Evolutionary conservation across 176 grass and related monocot species (phyloP), one percentile per base, ranked within the genome.

Genomic region (Musa beccarii): DNA sequence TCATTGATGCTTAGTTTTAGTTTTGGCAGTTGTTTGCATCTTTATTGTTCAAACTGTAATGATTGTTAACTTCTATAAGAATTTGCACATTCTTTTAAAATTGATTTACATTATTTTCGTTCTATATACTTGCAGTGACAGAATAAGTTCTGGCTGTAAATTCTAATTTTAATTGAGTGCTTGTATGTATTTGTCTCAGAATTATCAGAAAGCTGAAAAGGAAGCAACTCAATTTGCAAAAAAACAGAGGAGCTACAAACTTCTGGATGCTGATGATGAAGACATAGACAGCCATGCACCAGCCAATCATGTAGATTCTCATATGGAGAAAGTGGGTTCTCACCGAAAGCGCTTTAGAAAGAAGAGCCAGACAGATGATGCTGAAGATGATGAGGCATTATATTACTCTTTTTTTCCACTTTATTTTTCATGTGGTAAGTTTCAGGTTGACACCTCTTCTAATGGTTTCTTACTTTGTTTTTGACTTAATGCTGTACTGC

Each of bases 191-290:
- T 57, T 51, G 53, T 23, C 65, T 22, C 84, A 93, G 93, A 81
- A 78, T 57, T 97, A 97, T 61, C 85, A 90, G 81, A 90, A 86
- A 72, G 76, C 83, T 69, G 93, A 97, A 87, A 88, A 78, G 78
- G 87, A 92, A 70, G 83, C 90, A 72, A 79, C 87, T 65, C 81
- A 86, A 72, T 79, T 92, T 75, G 90, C 83, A 34, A 68, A 75
- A 72, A 92, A 92, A 65, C 90, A 97, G 59, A 97, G 82, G 79
- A 90, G 80, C 11, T 97, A 92, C 81, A 90, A 83, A 75, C 12
- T 97, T 68, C 20, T 97, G 57, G 78, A 84, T 11, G 66, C 78
- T 51, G 89, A 90, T 53, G 85, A 97, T 29, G 86, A 90, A 0
- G 81, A 89, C 12, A 77, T 76, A 57, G 54, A 80, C 17, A 82